These are phyloP conservation scores for Sarocladium strictum DNA, from an alignment of 2,329 filamentous ascomycete genomes.

Conservation along the genomic window DNA sequence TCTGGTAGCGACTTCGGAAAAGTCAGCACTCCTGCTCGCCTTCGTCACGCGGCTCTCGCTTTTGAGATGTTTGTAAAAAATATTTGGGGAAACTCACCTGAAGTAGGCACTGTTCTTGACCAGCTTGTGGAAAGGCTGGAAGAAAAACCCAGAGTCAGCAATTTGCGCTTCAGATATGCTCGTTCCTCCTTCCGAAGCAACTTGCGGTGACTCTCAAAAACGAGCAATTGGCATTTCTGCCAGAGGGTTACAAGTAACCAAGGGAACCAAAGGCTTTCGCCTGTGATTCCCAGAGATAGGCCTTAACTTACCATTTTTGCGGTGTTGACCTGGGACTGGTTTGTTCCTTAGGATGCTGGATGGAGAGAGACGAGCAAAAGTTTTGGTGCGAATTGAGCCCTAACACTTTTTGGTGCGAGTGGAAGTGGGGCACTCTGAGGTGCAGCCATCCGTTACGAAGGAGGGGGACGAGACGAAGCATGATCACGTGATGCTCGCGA, in stretches of 20 bases:
- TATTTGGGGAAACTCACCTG: constrained; percentile 60
- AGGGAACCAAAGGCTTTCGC: constrained; percentile 2
- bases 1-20: constrained; percentile 82
- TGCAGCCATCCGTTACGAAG: constrained; percentile 17
- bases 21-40: neutral
- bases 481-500: constrained; percentile 11
- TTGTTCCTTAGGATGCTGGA: constrained; percentile 21
- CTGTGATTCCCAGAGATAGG: constrained; percentile 23
- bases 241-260: constrained; percentile 20
- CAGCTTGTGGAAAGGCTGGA: constrained; percentile 83
- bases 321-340: constrained; percentile 39
- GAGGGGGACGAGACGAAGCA: constrained; percentile 35
- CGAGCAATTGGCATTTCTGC: constrained; percentile 41
- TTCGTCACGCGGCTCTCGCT: neutral
- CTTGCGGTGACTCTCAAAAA: constrained; percentile 79
- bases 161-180: constrained; percentile 92
- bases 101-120: constrained; percentile 99
- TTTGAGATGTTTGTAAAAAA: neutral
- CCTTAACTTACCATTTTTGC: constrained; percentile 64
- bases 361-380: constrained; percentile 15
- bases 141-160: constrained; percentile 84
- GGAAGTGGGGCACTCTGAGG: constrained; percentile 7
- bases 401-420: constrained; percentile 21
- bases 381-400: constrained; percentile 37
- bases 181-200: constrained; percentile 79